phyloP scores from a whole-genome alignment of 2,329 filamentous ascomycete species.

The Juglanconis juglandina region DNA sequence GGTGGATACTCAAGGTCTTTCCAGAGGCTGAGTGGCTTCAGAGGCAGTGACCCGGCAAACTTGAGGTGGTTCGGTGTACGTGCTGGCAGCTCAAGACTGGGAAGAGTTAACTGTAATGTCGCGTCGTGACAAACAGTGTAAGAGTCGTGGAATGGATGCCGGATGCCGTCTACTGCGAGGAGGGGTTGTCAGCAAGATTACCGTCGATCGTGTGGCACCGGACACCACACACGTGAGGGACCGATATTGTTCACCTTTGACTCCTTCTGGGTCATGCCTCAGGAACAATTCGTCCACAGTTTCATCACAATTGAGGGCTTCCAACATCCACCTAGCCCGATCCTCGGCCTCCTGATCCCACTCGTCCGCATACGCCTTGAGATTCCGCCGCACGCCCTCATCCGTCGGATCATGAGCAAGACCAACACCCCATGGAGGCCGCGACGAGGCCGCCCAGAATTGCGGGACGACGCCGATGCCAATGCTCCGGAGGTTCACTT shows the following conservation, averaged over 20 bases:
- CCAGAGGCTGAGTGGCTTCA: slow-evolving; percentile 24
- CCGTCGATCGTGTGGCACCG: background rate
- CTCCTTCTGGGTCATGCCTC: background rate
- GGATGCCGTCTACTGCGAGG: background rate
- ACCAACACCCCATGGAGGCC: slow-evolving; percentile 10
- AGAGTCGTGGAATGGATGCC: slow-evolving; percentile 6
- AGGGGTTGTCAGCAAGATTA: background rate
- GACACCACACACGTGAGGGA: background rate
- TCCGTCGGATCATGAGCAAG: slow-evolving; percentile 7
- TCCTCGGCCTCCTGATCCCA: slow-evolving; percentile 12
- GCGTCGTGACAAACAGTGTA: slow-evolving; percentile 15
- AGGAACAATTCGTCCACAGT: slow-evolving; percentile 10
- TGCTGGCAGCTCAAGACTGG: slow-evolving; percentile 12
- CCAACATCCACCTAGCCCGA: slow-evolving; percentile 10
- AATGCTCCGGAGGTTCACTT: background rate
- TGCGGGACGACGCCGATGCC: slow-evolving; percentile 9
- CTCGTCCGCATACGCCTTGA: background rate
- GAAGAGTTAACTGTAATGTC: slow-evolving; percentile 11
- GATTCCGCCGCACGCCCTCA: background rate
- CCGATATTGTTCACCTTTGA: background rate
- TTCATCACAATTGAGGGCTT: slow-evolving; percentile 8
- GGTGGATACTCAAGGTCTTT: slow-evolving; percentile 31
- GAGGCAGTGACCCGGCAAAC: slow-evolving; percentile 26
- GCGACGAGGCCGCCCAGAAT: slow-evolving; percentile 6
- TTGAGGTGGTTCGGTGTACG: slow-evolving; percentile 6